These are phyloP conservation scores for Cytospora schulzeri DNA, from an alignment of 2,329 filamentous ascomycete genomes.

Conservation along the genomic window DNA sequence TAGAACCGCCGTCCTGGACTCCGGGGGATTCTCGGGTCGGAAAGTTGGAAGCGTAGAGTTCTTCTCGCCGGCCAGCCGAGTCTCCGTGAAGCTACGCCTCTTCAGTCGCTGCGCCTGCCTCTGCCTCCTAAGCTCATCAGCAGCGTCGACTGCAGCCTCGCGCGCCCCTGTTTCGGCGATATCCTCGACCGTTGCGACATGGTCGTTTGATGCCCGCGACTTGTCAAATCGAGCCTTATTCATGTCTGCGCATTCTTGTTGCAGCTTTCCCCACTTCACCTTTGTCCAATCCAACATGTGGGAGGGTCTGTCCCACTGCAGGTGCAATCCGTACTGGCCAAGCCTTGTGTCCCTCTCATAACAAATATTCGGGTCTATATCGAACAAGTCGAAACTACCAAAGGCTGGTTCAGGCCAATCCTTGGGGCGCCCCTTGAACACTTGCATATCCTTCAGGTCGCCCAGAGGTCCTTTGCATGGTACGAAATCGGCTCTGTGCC, in stretches of 20 bases:
- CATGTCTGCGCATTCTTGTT: conserved; percentile 63
- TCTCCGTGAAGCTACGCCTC: not conserved
- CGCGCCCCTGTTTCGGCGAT: conserved; percentile 36
- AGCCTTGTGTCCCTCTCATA: conserved; percentile 71
- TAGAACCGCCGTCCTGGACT: conserved; percentile 70
- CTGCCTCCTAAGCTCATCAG: conserved; percentile 26
- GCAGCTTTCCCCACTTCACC: conserved; percentile 71
- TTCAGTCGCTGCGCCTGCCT: conserved; percentile 20
- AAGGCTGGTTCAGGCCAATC: conserved; percentile 63
- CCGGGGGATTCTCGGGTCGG: conserved; percentile 32
- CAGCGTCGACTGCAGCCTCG: conserved; percentile 22
- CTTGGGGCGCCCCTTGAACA: conserved; percentile 63
- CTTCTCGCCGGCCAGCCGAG: conserved; percentile 3
- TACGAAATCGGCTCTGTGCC: conserved; percentile 59
- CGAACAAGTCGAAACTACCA: conserved; percentile 63
- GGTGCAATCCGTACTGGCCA: conserved; percentile 63
- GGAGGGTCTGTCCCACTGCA: conserved; percentile 49
- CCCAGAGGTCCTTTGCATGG: conserved; percentile 68
- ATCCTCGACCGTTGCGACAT: conserved; percentile 33
- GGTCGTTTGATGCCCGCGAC: not conserved
- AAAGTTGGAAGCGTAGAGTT: conserved; percentile 5
- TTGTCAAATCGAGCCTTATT: conserved; percentile 67
- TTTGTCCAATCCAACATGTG: conserved; percentile 59
- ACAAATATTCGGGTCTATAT: conserved; percentile 64
- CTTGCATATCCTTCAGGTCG: conserved; percentile 61